phyloP scores from a whole-genome alignment of 371 early-diverging fungal species.

The Lichtheimia ornata region DNA sequence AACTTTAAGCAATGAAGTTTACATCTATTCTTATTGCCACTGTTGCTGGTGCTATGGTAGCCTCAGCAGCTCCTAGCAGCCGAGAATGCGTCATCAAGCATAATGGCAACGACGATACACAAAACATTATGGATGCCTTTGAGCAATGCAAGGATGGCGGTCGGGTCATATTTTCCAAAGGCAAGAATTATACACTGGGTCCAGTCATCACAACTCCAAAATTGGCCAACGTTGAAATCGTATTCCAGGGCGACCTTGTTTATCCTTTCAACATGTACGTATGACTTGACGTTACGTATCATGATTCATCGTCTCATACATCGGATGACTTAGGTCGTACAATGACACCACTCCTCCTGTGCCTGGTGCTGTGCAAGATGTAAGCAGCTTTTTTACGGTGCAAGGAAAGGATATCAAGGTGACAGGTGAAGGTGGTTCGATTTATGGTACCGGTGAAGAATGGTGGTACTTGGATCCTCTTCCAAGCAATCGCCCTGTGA shows the following conservation, averaged over 20 bases:
- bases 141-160: conserved; percentile 19
- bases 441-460: conserved; percentile 17
- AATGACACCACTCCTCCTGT: conserved; percentile 17
- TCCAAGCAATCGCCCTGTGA: conserved; percentile 20
- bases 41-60: too few relatives aligned
- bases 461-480: conserved; percentile 20
- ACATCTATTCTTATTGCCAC: too few relatives aligned
- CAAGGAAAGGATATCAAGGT: conserved; percentile 19
- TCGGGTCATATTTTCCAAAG: conserved; percentile 14
- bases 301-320: neutral
- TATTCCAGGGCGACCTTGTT: conserved; percentile 11
- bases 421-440: conserved; percentile 16
- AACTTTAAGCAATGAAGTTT: too few relatives aligned
- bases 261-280: conserved; percentile 16
- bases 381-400: conserved; percentile 18
- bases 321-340: neutral
- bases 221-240: conserved; percentile 14
- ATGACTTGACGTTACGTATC: neutral
- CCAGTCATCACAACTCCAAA: conserved; percentile 11
- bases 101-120: conserved; percentile 15
- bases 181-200: conserved; percentile 11
- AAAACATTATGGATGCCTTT: conserved; percentile 18
- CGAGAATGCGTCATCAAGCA: conserved; percentile 14
- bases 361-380: conserved; percentile 15
- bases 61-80: too few relatives aligned